Base-by-base conservation (phyloP, 1,139 yeast genomes). In the Yamadazyma membranifaciens region DNA sequence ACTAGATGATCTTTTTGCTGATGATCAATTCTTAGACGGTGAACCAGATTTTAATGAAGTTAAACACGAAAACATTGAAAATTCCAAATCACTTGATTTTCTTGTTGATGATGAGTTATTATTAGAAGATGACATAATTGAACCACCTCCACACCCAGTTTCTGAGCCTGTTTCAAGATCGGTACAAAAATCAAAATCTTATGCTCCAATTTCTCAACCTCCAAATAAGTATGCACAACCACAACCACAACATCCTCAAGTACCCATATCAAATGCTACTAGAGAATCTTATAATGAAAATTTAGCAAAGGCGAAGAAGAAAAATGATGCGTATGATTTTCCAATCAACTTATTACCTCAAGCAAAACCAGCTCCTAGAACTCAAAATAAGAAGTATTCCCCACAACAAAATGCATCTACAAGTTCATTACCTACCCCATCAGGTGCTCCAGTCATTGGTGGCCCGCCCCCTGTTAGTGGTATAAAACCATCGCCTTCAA, bases 311-410 rank as follows among this genome's bases (percentile, higher is more conserved):
- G 69, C 69, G 17, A 81, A 81, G 56, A 74, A 75, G 52, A 81
- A 79, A 52, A 75, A 82, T 13, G 87, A 83, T 62, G 87, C 88
- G 1, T 87, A 86, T 55, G 96, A 87, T 56, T 81, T 87, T 51
- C 96, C 96, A 1, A 65, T 75, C 31, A 81, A 73, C 40, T 61
- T 87, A 38, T 65, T 86, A 22, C 67, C 74, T 2, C 59, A 55
- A 24, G 49, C 60, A 3, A 65, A 56, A 41, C 73, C 73, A 2
- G 71, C 71, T 3, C 54, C 66, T 3, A 56, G 73, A 42, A 22
- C 39, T 26, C 35, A 22, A n/a, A 37, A 43, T 9, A 52, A 45
- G 29, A 62, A 58, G 45, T 65, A 65, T 47, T 56, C 60, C 1
- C 57, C 69, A 16, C 63, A 57, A 13, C 36, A 45, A 13, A 36